Conservation (phyloP, 192 early-diverging fungal genomes). For the Backusella psychrophila region DNA sequence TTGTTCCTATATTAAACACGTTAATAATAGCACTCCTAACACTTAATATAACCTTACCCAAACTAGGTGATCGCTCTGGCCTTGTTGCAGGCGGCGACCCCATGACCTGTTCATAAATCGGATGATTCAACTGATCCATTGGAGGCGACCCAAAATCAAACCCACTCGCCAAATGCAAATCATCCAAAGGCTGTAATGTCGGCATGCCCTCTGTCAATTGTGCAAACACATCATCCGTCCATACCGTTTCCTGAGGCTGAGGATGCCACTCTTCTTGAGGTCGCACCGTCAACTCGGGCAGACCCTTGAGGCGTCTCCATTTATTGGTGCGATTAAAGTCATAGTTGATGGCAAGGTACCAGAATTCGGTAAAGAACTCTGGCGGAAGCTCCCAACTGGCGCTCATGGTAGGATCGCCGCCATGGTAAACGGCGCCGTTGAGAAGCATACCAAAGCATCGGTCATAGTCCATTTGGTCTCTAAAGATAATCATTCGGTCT, state of each 20-base stretch:
- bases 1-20: background rate
- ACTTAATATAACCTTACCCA: background rate
- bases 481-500: constrained; percentile 39
- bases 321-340: constrained; percentile 30
- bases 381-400: constrained; percentile 31
- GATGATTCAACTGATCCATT: background rate
- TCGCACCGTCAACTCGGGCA: constrained; percentile 16
- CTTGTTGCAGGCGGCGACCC: background rate
- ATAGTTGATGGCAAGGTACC: constrained; percentile 26
- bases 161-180: background rate
- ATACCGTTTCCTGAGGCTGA: background rate
- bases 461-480: constrained; percentile 34
- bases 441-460: constrained; percentile 30
- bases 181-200: background rate
- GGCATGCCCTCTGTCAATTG: constrained; percentile 7
- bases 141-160: background rate
- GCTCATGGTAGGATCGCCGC: constrained; percentile 34
- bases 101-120: constrained; percentile 11
- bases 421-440: constrained; percentile 26
- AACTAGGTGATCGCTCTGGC: background rate
- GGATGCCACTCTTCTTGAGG: background rate
- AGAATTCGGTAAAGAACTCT: constrained; percentile 28
- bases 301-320: constrained; percentile 27
- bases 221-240: constrained; percentile 2
- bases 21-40: too few species aligned